These are phyloP conservation scores for Corymbia calophylla DNA, from an alignment of 441 rosid genomes.

Conservation along the genomic window DNA sequence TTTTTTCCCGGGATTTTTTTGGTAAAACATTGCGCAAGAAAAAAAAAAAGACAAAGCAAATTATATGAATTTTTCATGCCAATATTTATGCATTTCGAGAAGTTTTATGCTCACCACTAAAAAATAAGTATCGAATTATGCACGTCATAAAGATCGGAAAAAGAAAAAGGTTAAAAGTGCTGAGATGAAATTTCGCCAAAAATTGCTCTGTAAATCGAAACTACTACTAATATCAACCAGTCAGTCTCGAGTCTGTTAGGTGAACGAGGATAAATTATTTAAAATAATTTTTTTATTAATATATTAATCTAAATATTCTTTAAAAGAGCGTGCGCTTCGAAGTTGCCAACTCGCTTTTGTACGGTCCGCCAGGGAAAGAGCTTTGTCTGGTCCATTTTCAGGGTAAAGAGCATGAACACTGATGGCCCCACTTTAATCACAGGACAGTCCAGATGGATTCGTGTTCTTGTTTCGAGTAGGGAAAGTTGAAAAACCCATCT, in stretches of 20 bases:
- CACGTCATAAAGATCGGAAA: too few species aligned
- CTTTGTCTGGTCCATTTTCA: not conserved
- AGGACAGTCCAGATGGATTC: too few species aligned
- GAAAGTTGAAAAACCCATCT: not conserved
- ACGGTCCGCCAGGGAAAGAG: not conserved
- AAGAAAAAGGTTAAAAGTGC: too few species aligned
- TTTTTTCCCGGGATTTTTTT: not conserved
- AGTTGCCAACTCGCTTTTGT: not conserved
- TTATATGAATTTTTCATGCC: not conserved
- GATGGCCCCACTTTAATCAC: too few species aligned
- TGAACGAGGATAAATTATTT: not conserved
- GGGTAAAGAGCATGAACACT: not conserved
- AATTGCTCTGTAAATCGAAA: not conserved
- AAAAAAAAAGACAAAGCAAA: not conserved
- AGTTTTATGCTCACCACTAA: not conserved
- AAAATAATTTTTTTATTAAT: too few species aligned
- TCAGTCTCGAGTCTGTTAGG: not conserved
- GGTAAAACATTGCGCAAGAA: not conserved
- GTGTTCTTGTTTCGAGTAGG: not conserved
- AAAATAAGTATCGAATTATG: not conserved
- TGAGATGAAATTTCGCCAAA: not conserved
- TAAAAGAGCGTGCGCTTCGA: not conserved
- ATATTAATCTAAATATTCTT: not conserved
- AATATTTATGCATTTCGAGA: not conserved
- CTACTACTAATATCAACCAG: not conserved